Base-by-base conservation (phyloP, 176 grass and related monocot species). In the Poa annua region DNA sequence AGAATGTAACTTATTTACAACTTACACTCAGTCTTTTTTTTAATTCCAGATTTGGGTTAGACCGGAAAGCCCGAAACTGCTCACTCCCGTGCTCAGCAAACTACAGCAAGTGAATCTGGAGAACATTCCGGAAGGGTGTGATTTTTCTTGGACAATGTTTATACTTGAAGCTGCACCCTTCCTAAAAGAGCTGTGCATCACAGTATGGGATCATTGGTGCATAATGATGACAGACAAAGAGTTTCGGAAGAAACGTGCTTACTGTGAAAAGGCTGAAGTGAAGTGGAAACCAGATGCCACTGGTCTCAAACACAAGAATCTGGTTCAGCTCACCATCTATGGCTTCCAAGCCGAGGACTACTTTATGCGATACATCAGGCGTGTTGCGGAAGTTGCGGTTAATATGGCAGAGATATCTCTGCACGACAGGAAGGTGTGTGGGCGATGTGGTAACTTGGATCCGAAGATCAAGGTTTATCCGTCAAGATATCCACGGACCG, bases 131-230 rank as follows among this genome's bases (percentile, higher is more conserved):
- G 38, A 44, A 70, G 67, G 67, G 0, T 70, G 67, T 70, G 38
- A 70, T 45, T 22, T 70, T 13, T 11, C 38, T 70, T 44, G 67
- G 67, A 70, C 67, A 14, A 70, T 70, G 38, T 70, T 70, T 44
- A 13, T 70, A 44, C n/a, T 70, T 45, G 67, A 70, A 70, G 67
- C 19, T 45, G 67, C 67, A 24, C 38, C 38, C 9, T 1, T 17
- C 20, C 38, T 70, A 70, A 7, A 45, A 14, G 67, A 70, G n/a
- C 38, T 70, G 2, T 70, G 67, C 11, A 3, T 70, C 11, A 1
- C 38, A 14, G 20, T 70, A 70, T 8, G 67, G 38, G 67, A 70
- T 14, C 67, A 70, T 70, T 45, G 4, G 20, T 70, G 67, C 38
- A 13, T 14, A 44, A 70, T 70, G 67, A 1, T 3, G 38, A 70